Evolutionary conservation across 192 early-diverging fungal species (phyloP).

Genomic region (Coemansia sp.): DNA sequence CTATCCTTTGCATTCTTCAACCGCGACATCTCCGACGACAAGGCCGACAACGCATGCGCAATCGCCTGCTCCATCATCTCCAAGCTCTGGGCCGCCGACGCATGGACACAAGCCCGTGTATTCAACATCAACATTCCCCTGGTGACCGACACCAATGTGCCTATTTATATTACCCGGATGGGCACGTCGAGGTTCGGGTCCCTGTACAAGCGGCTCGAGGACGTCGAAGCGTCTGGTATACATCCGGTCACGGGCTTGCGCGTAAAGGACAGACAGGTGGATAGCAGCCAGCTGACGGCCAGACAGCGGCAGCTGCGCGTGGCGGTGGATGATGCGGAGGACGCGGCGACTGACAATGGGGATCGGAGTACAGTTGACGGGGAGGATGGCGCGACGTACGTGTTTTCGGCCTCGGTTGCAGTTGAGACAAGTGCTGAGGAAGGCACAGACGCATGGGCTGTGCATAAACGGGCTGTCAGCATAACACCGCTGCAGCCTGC

Average conservation of each 20-base stretch:
- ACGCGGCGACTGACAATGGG: neutral
- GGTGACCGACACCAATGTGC: neutral
- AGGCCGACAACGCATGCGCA: slow-evolving; percentile 11
- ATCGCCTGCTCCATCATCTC: slow-evolving; percentile 15
- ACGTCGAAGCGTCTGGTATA: neutral
- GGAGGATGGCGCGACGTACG: slow-evolving; percentile 12
- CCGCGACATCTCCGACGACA: slow-evolving; percentile 20
- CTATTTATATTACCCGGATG: slow-evolving; percentile 19
- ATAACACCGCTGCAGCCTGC: slow-evolving; percentile 20
- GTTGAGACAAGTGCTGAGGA: neutral
- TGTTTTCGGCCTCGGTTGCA: slow-evolving; percentile 17
- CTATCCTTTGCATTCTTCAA: slow-evolving; percentile 31
- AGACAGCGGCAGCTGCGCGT: slow-evolving; percentile 6
- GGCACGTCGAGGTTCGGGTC: slow-evolving; percentile 17
- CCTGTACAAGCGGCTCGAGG: slow-evolving; percentile 10
- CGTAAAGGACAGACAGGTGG: neutral
- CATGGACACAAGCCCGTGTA: slow-evolving; percentile 6
- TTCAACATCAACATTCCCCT: slow-evolving; percentile 34
- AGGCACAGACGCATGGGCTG: slow-evolving; percentile 25
- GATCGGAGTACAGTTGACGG: neutral
- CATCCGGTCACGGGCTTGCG: neutral
- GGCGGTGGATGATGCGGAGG: slow-evolving; percentile 16
- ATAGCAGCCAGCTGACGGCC: neutral
- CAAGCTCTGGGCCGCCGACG: slow-evolving; percentile 19
- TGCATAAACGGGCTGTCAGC: slow-evolving; percentile 15